These are phyloP conservation scores for Magnolia changhungtana DNA, from an alignment of 164 flowering plant species.

Conservation along the genomic window DNA sequence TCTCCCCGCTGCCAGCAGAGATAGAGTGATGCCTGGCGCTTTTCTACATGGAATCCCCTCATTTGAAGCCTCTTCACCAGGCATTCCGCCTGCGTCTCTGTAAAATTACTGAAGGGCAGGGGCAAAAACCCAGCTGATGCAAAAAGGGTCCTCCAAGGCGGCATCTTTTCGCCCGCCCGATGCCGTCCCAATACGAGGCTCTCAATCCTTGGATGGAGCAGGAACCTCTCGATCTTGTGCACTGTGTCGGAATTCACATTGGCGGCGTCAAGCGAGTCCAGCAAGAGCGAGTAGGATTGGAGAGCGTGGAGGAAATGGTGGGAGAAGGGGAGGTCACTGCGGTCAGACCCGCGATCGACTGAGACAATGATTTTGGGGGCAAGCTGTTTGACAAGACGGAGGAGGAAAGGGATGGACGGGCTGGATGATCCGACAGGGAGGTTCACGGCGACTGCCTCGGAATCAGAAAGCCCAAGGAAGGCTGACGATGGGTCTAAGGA, in stretches of 20 bases:
- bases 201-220: constrained; percentile 60
- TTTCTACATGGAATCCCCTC: constrained; percentile 84
- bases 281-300: constrained; percentile 41
- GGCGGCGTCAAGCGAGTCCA: constrained; percentile 71
- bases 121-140: constrained; percentile 61
- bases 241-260: constrained; percentile 42
- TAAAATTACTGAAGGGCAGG: constrained; percentile 57
- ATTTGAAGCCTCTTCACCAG: constrained; percentile 62
- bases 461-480: constrained; percentile 26
- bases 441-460: constrained; percentile 64
- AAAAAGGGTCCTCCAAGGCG: constrained; percentile 61
- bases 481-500: constrained; percentile 25
- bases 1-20: constrained; percentile 83
- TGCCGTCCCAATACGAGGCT: constrained; percentile 44
- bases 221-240: constrained; percentile 65
- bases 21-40: constrained; percentile 67
- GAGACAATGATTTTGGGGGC: constrained; percentile 72
- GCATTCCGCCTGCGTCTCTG: constrained; percentile 82
- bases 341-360: constrained; percentile 60
- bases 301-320: constrained; percentile 53
- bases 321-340: constrained; percentile 62
- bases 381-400: constrained; percentile 63
- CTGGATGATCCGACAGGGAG: constrained; percentile 42
- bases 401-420: constrained; percentile 43
- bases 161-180: constrained; percentile 39